A percentile compares a stretch with the other conserved stretches of the same genome.
Conservation (phyloP, 257 asterid species). For the Gentiana straminea region DNA sequence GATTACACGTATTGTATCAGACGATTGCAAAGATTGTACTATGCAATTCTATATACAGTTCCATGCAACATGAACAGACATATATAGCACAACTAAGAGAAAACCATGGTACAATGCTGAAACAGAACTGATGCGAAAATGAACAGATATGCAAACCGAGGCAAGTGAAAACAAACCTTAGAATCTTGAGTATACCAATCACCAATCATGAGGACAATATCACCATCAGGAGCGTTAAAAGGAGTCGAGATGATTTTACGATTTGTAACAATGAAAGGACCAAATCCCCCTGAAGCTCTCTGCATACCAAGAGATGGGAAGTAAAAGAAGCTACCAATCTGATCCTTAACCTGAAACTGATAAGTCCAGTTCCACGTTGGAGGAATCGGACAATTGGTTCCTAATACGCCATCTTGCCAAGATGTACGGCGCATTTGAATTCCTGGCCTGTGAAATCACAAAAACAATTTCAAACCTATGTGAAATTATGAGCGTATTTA, state of each 20-base stretch:
- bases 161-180: slow-evolving; percentile 30
- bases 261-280: slow-evolving; percentile 56
- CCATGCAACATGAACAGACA: too few species aligned
- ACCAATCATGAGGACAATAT: slow-evolving; percentile 68
- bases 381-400: slow-evolving; percentile 90
- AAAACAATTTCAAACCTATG: not conserved
- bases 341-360: slow-evolving; percentile 97
- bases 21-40: too few species aligned
- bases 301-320: slow-evolving; percentile 77
- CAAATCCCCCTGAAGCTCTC: slow-evolving; percentile 93
- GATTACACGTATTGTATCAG: too few species aligned
- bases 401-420: slow-evolving; percentile 96
- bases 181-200: slow-evolving; percentile 90
- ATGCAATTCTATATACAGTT: too few species aligned
- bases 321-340: slow-evolving; percentile 88
- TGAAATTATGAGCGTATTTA: too few species aligned
- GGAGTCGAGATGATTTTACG: slow-evolving; percentile 60
- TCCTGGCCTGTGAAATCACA: slow-evolving; percentile 51
- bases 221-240: slow-evolving; percentile 71
- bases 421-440: slow-evolving; percentile 89
- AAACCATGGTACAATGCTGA: too few species aligned
- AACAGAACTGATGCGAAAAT: too few species aligned
- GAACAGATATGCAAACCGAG: too few species aligned
- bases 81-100: too few species aligned
- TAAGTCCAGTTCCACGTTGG: slow-evolving; percentile 82